Base-by-base conservation (phyloP, 495 filamentous ascomycete species). In the Entonaema liquescens region DNA sequence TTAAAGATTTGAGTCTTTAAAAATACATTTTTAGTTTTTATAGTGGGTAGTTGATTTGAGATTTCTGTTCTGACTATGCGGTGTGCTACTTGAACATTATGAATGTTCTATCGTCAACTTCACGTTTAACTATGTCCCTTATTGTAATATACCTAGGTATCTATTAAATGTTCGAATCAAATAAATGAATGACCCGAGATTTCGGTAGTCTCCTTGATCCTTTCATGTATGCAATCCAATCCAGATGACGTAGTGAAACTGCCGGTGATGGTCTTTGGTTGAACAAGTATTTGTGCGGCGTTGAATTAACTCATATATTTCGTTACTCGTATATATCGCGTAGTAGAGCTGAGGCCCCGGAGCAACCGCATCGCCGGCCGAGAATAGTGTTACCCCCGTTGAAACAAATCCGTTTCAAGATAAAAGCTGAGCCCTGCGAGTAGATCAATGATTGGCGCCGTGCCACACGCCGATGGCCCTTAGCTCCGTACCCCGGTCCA, bases 371-470 rank as follows among this genome's bases (percentile, higher is more conserved):
- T 55, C 26, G 25, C 64, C 60, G 64, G 70, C 40, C 65, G 49
- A 61, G 49, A 31, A 49, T 33, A 17, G 33, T 25, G 36, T 52
- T 33, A 36, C 49, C 62, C 50, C 11, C n/a, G 60, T 68, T 68
- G 70, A 72, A 72, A 72, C 70, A 35, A 38, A 40, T 29, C 50
- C 38, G 70, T 72, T 72, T 72, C 70, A 59, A 60, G 50, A 59
- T 68, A 25, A 40, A 23, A 57, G 70, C 56, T 68, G 65, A 36
- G 55, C 35, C 38, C 11, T 12, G 11, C 26, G 49, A 56, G 31
- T 1, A 50, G 49, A 56, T 65, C 55, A 19, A 23, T 65, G 64
- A 72, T 72, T 72, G 70, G 70, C 55, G 49, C 42, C 61, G 50
- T 35, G 23, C 28, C 26, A 58, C 55, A 29, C 59, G 59, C 59